Evolutionary conservation across 75 land plant species (phyloP).

Genomic region (Gnetum montanum): DNA sequence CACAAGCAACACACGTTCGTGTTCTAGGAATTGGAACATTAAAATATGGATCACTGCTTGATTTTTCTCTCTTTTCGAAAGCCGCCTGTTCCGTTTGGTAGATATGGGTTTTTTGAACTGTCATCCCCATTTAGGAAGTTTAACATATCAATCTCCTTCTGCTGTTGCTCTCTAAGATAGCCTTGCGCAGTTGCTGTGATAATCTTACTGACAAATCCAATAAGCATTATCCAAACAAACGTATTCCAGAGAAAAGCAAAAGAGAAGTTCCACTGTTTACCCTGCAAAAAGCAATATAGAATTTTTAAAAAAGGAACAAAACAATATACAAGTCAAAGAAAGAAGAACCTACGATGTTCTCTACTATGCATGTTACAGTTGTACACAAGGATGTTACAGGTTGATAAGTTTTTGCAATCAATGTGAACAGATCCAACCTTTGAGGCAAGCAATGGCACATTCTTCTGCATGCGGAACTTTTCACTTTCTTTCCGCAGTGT

Average conservation of each 20-base stretch:
- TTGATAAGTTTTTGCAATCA: neutral
- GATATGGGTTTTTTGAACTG: no score
- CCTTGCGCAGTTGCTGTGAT: constrained; percentile 62
- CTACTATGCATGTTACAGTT: no score
- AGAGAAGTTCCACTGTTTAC: constrained; percentile 32
- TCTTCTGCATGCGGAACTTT: constrained; percentile 12
- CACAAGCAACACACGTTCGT: no score
- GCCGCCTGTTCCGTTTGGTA: no score
- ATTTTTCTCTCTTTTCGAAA: no score
- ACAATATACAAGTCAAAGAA: neutral
- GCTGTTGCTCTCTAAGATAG: constrained; percentile 39
- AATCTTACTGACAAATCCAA: constrained; percentile 44
- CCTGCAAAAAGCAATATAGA: constrained; percentile 20
- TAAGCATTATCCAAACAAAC: constrained; percentile 61
- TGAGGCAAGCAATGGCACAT: neutral
- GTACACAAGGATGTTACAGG: neutral
- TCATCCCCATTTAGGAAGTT: no score
- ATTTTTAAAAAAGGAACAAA: neutral
- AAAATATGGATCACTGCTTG: no score
- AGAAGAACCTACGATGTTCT: neutral
- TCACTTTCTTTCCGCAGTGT: constrained; percentile 45
- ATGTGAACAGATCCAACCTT: neutral
- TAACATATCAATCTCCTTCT: constrained; percentile 25
- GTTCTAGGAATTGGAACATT: no score
- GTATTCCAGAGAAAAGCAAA: constrained; percentile 50